phyloP scores from a whole-genome alignment of 2,329 filamentous ascomycete species.

The Fusarium sp. region DNA sequence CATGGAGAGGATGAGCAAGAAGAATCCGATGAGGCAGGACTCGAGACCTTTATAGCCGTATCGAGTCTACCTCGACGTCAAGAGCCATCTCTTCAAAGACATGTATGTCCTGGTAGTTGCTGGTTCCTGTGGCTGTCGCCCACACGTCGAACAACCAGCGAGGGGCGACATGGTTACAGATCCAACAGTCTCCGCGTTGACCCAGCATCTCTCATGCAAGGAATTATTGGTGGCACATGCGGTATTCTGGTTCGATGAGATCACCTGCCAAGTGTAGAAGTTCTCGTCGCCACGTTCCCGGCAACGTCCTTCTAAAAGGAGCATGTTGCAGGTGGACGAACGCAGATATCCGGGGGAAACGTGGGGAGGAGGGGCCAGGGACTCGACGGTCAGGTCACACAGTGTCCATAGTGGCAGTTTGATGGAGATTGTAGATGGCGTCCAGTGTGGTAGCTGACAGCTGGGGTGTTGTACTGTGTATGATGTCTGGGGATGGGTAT shows the following conservation, averaged over 20 bases:
- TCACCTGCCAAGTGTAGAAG: slow-evolving; percentile 10
- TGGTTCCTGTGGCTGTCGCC: slow-evolving; percentile 7
- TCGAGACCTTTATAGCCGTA: slow-evolving; percentile 20
- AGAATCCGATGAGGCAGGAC: neutral
- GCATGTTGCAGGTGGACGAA: slow-evolving; percentile 31
- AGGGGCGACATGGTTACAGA: slow-evolving; percentile 1
- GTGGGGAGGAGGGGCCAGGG: slow-evolving; percentile 4
- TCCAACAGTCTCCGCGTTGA: slow-evolving; percentile 7
- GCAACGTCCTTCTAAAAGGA: slow-evolving; percentile 24
- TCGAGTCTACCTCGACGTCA: neutral
- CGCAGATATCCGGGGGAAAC: slow-evolving; percentile 31
- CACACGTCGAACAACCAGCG: neutral
- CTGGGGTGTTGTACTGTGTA: neutral
- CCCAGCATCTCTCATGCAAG: slow-evolving; percentile 7
- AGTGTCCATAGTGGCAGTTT: slow-evolving; percentile 12
- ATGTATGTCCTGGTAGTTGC: neutral
- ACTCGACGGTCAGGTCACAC: slow-evolving; percentile 20
- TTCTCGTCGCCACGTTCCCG: slow-evolving; percentile 7
- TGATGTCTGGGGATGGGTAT: neutral
- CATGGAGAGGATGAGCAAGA: neutral
- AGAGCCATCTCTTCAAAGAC: neutral
- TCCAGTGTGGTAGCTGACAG: neutral
- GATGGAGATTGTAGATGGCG: neutral
- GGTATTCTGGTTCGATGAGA: slow-evolving; percentile 5
- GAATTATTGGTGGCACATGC: slow-evolving; percentile 1